Conservation (phyloP, 2,329 filamentous ascomycete genomes). For the Xylaria hypoxylon region DNA sequence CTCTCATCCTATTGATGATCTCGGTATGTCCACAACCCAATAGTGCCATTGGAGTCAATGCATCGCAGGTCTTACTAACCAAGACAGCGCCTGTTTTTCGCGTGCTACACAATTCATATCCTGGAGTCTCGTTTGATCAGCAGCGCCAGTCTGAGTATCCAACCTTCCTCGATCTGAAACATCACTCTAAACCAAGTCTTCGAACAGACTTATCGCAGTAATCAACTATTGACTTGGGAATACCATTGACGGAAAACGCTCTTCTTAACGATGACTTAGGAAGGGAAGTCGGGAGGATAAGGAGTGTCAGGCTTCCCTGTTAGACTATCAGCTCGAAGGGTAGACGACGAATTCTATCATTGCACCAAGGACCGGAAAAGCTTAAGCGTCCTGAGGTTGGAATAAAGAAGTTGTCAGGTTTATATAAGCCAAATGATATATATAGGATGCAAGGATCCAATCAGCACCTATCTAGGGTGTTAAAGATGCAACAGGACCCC, state of each 20-base stretch:
- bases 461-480: too few species aligned
- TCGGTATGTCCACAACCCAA: too few species aligned
- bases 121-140: background rate
- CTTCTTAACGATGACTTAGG: too few species aligned
- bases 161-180: background rate
- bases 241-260: too few species aligned
- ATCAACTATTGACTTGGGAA: background rate
- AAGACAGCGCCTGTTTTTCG: background rate
- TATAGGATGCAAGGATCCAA: background rate
- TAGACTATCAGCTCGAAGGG: background rate
- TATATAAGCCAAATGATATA: background rate
- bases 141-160: too few species aligned
- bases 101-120: background rate
- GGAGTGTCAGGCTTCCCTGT: background rate
- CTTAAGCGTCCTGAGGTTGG: too few species aligned
- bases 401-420: background rate
- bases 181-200: background rate
- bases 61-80: background rate
- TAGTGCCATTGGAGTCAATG: too few species aligned
- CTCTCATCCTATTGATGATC: too few species aligned
- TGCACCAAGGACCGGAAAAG: background rate
- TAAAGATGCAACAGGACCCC: background rate
- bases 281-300: background rate
- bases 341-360: background rate
- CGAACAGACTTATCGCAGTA: background rate